Evolutionary conservation across 2,329 filamentous ascomycete species (phyloP).

Genomic region (Aspergillus fumigatiaffinis): DNA sequence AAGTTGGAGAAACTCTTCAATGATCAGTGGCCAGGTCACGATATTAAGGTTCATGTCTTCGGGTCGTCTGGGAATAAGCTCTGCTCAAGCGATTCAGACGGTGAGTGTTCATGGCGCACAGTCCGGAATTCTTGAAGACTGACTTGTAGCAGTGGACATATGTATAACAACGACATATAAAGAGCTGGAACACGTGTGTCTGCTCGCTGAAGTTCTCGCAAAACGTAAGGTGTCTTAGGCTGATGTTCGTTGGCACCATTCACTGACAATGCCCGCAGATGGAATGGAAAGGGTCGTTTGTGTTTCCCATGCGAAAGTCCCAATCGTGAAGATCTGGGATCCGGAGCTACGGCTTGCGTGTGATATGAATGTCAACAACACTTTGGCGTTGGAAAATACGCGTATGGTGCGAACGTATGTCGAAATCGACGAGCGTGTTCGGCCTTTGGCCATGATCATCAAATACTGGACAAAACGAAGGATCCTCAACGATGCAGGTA

Average conservation of each 20-base stretch:
- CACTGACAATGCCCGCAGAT: conserved; percentile 51
- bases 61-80: conserved; percentile 96
- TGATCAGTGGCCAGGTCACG: conserved; percentile 82
- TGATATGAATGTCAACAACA: conserved; percentile 99
- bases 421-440: conserved; percentile 82
- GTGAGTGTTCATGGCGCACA: conserved; percentile 48
- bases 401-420: conserved; percentile 98
- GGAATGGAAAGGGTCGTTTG: conserved; percentile 97
- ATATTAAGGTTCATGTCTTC: conserved; percentile 90
- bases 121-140: conserved; percentile 13
- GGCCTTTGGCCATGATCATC: conserved; percentile 91
- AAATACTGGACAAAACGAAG: conserved; percentile 95
- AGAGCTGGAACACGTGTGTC: conserved; percentile 83
- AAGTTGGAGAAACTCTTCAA: conserved; percentile 89
- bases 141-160: conserved; percentile 70
- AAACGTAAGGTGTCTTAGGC: conserved; percentile 60
- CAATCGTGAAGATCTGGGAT: conserved; percentile 98
- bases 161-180: conserved; percentile 93
- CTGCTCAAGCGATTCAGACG: conserved; percentile 93
- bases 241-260: not conserved
- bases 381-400: conserved; percentile 89
- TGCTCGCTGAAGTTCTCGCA: conserved; percentile 79
- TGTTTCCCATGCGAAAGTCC: conserved; percentile 90
- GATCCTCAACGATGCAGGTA: conserved; percentile 94
- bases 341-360: conserved; percentile 84